These are phyloP conservation scores for Rhizopus sp. DNA, from an alignment of 371 early-diverging fungal species.

Conservation along the genomic window DNA sequence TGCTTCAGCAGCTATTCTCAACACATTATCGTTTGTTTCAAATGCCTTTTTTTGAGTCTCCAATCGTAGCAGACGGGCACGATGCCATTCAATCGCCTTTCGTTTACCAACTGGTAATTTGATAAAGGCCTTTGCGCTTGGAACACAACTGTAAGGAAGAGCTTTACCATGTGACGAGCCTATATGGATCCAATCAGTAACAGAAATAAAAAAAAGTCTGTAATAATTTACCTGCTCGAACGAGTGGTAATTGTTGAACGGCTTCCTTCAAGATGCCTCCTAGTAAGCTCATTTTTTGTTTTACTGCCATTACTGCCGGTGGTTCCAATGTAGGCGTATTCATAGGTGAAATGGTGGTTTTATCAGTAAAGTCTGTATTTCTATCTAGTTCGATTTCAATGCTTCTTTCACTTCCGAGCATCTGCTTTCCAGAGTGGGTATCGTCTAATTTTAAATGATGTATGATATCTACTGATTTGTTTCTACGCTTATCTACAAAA, in stretches of 20 bases:
- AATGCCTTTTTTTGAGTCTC: constrained; percentile 34
- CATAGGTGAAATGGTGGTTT: constrained; percentile 7
- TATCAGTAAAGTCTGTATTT: constrained; percentile 69
- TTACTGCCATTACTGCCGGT: constrained; percentile 15
- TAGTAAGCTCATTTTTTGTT: constrained; percentile 39
- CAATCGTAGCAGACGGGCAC: constrained; percentile 38
- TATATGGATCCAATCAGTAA: not conserved
- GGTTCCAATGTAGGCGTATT: not conserved
- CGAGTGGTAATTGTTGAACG: constrained; percentile 32
- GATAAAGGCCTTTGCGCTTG: constrained; percentile 30
- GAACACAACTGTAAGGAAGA: constrained; percentile 39
- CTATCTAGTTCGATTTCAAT: constrained; percentile 86
- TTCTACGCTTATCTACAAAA: constrained; percentile 75
- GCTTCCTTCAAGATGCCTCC: constrained; percentile 36
- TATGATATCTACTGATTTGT: constrained; percentile 84
- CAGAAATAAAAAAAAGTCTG: not conserved
- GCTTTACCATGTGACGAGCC: constrained; percentile 20
- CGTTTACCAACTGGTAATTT: constrained; percentile 40
- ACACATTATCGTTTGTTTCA: constrained; percentile 35
- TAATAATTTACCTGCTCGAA: constrained; percentile 30
- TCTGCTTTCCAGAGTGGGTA: constrained; percentile 66
- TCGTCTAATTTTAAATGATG: constrained; percentile 85
- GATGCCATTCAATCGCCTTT: constrained; percentile 53
- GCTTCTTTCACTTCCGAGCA: constrained; percentile 71
- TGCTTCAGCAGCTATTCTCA: constrained; percentile 32